These are phyloP conservation scores for Euphorbia celastroides DNA, from an alignment of 441 rosid species.

Conservation along the genomic window DNA sequence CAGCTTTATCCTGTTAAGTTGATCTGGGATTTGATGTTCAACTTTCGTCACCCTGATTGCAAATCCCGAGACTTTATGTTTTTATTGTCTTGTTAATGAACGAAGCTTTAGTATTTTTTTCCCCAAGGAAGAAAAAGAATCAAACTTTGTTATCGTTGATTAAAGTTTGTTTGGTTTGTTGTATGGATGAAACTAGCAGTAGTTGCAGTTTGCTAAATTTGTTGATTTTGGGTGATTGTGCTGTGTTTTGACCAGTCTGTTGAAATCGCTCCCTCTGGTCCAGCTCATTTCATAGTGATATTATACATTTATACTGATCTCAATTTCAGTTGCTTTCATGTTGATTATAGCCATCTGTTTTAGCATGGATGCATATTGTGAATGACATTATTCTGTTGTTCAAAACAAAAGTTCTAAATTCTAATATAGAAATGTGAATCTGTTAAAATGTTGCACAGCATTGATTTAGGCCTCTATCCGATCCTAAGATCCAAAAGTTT, in stretches of 20 bases:
- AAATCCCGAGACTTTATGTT: neutral
- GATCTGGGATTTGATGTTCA: slow-evolving; percentile 6
- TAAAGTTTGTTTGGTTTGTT: neutral
- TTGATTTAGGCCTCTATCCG: neutral
- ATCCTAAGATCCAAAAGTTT: neutral
- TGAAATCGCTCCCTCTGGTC: neutral
- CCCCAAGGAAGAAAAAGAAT: neutral
- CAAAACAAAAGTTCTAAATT: neutral
- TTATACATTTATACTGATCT: neutral
- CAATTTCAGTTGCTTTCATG: neutral
- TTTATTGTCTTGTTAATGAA: neutral
- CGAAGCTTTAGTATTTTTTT: neutral
- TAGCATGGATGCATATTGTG: neutral
- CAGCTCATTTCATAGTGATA: neutral
- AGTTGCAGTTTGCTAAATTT: neutral
- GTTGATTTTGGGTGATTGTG: neutral
- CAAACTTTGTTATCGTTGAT: neutral
- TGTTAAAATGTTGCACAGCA: neutral
- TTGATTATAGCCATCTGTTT: neutral
- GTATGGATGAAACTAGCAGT: neutral
- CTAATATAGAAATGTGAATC: neutral
- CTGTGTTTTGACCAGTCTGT: neutral
- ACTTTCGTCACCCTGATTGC: neutral
- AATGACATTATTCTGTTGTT: neutral
- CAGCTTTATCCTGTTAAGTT: neutral